phyloP scores from a whole-genome alignment of 768 basidiomycete genomes.

The Auriscalpium vulgare region DNA sequence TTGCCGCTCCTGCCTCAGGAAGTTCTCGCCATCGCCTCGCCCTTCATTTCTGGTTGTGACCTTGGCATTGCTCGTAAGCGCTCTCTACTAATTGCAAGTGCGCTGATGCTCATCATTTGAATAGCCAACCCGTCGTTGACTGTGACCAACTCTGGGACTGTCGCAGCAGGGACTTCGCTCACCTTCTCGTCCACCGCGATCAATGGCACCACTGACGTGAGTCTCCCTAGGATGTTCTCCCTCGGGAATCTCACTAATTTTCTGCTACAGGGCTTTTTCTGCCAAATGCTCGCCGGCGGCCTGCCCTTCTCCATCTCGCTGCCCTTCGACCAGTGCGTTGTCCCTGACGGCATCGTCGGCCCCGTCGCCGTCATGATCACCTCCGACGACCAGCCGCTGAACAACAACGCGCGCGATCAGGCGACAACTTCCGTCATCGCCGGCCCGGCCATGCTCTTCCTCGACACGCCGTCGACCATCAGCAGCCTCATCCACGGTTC shows the following conservation, averaged over 20 bases:
- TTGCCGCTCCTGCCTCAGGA: conserved; percentile 61
- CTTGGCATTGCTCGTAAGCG: conserved; percentile 46
- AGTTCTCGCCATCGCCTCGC: conserved; percentile 59
- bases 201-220: conserved; percentile 40
- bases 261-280: conserved; percentile 42
- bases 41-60: conserved; percentile 65
- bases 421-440: conserved; percentile 50
- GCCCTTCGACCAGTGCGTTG: conserved; percentile 50
- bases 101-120: too few relatives aligned
- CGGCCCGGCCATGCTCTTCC: conserved; percentile 62
- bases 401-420: conserved; percentile 53
- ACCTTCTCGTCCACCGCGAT: conserved; percentile 52
- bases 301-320: conserved; percentile 45
- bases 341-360: conserved; percentile 64
- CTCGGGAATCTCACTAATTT: not conserved
- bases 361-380: conserved; percentile 71
- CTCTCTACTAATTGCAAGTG: not conserved
- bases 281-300: conserved; percentile 73
- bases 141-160: conserved; percentile 55
- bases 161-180: conserved; percentile 51
- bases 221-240: conserved; percentile 5
- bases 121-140: conserved; percentile 52
- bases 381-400: conserved; percentile 49
- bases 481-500: conserved; percentile 33
- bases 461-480: conserved; percentile 51